Evolutionary conservation across 495 filamentous ascomycete species (phyloP).

Genomic region (Aspergillus asperescens): DNA sequence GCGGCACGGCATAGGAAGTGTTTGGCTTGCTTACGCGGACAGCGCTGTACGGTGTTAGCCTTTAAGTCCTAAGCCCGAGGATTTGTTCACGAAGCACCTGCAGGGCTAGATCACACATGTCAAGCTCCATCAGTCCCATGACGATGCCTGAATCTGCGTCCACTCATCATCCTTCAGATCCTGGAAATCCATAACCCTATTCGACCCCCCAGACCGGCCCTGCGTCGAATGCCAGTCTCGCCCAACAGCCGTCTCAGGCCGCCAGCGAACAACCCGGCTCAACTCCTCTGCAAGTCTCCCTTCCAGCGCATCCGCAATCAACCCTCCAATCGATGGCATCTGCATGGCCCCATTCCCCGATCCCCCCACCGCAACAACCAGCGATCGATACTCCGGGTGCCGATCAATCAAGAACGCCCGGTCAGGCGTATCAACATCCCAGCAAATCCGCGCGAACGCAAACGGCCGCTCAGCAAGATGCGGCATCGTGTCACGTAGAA

Average conservation of each 20-base stretch:
- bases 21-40: no score
- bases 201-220: conserved; percentile 40
- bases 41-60: no score
- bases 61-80: no score
- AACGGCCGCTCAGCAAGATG: conserved; percentile 45
- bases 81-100: no score
- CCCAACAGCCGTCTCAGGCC: conserved; percentile 42
- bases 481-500: conserved; percentile 47
- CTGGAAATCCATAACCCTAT: conserved; percentile 45
- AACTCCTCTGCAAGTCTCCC: conserved; percentile 34
- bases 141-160: conserved; percentile 30
- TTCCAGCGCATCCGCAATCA: conserved; percentile 44
- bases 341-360: conserved; percentile 50
- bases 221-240: conserved; percentile 49
- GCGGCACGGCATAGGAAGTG: no score
- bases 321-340: conserved; percentile 45
- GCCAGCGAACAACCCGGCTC: conserved; percentile 43
- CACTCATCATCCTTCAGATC: conserved; percentile 35
- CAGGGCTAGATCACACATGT: no score
- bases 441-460: conserved; percentile 48
- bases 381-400: conserved; percentile 34
- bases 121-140: no score
- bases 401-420: conserved; percentile 46
- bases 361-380: conserved; percentile 47
- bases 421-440: conserved; percentile 51